A percentile compares a stretch with the other conserved stretches of the same genome.
These are phyloP conservation scores for Colletotrichum liriopes DNA, from an alignment of 2,329 filamentous ascomycete species.

Conservation along the genomic window DNA sequence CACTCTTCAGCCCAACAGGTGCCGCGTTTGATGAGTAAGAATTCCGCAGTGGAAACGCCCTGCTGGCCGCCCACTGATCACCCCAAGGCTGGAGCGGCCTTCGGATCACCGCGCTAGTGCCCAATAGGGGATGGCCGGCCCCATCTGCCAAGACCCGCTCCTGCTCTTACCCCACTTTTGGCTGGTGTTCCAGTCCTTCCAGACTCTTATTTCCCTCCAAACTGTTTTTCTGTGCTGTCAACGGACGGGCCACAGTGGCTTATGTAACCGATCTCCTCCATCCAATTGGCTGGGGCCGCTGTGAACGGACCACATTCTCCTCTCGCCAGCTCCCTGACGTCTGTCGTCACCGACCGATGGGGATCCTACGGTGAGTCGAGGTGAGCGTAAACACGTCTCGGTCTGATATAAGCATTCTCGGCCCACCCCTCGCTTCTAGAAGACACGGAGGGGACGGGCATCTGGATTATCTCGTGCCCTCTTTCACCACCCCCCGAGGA, in stretches of 20 bases:
- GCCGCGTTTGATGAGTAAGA: conserved; percentile 3
- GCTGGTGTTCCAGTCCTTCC: conserved; percentile 25
- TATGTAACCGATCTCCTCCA: neutral
- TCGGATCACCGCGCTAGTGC: conserved; percentile 21
- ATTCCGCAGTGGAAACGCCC: conserved; percentile 13
- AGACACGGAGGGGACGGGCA: neutral
- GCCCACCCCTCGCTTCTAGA: neutral
- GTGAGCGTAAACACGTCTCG: conserved; percentile 5
- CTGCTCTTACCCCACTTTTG: conserved; percentile 12
- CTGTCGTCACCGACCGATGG: conserved; percentile 17
- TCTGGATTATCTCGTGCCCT: neutral
- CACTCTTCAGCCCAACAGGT: neutral
- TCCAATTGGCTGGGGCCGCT: neutral
- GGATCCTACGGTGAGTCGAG: neutral
- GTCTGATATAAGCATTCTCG: conserved; percentile 1
- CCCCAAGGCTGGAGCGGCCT: conserved; percentile 8
- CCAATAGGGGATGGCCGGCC: neutral
- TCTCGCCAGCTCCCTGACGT: neutral
- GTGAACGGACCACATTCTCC: neutral
- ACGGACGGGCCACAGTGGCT: neutral
- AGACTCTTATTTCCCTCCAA: conserved; percentile 5
- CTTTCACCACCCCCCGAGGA: neutral
- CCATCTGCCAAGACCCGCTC: neutral
- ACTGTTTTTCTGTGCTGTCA: conserved; percentile 8
- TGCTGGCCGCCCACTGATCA: conserved; percentile 10